These are phyloP conservation scores for Fusarium brevicatenulatum DNA, from an alignment of 2,329 filamentous ascomycete genomes.

Conservation along the genomic window DNA sequence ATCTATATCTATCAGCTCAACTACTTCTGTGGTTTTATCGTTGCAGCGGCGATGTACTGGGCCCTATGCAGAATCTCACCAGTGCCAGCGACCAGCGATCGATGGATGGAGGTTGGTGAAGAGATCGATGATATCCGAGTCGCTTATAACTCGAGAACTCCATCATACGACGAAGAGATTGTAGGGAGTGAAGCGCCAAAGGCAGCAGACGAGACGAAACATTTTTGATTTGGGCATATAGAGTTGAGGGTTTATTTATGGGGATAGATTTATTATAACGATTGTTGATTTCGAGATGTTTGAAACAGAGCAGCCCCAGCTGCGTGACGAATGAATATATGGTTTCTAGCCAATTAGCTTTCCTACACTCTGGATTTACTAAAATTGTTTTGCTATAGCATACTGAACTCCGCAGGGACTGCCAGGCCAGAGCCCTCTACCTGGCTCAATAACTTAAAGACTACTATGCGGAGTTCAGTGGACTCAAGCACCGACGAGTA, in stretches of 20 bases:
- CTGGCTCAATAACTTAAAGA: not conserved
- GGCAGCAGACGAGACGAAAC: slow-evolving; percentile 14
- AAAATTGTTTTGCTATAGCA: not conserved
- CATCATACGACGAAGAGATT: slow-evolving; percentile 54
- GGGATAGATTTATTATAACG: not conserved
- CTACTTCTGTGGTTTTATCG: slow-evolving; percentile 86
- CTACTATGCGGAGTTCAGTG: not conserved
- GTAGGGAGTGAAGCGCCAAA: slow-evolving; percentile 20
- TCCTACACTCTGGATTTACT: too few relatives aligned
- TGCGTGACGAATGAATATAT: not conserved
- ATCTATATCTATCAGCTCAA: slow-evolving; percentile 90
- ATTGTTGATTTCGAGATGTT: not conserved
- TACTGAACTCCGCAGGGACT: not conserved
- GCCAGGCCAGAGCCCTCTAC: not conserved
- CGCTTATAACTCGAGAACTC: slow-evolving; percentile 55
- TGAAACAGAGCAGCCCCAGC: not conserved
- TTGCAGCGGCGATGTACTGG: slow-evolving; percentile 76
- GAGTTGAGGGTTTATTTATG: not conserved
- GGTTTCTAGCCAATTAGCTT: not conserved
- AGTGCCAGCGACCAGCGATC: slow-evolving; percentile 76
- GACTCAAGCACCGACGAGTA: not conserved
- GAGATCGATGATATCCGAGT: slow-evolving; percentile 65
- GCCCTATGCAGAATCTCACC: slow-evolving; percentile 74
- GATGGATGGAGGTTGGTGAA: slow-evolving; percentile 81
- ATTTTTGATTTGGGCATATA: slow-evolving; percentile 14